A percentile compares a stretch with the other conserved stretches of the same genome.
Conservation (phyloP, 2,329 filamentous ascomycete species). For the Talaromyces pinophilus region DNA sequence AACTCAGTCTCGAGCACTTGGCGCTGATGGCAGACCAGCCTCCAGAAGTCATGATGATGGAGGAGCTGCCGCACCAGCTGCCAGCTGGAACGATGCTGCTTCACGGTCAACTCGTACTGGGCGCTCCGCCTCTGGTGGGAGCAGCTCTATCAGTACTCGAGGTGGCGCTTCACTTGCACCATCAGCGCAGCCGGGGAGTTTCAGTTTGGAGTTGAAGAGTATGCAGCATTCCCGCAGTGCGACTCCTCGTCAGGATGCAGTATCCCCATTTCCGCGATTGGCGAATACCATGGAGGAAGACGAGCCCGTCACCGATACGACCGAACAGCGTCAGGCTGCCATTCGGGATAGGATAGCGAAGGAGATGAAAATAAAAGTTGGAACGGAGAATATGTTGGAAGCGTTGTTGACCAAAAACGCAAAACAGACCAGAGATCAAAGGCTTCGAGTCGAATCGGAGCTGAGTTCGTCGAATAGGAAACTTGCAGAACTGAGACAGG, state of each 20-base stretch:
- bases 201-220: slow-evolving; percentile 82
- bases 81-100: slow-evolving; percentile 41
- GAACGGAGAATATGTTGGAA: slow-evolving; percentile 96
- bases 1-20: slow-evolving; percentile 42
- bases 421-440: slow-evolving; percentile 89
- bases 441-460: slow-evolving; percentile 78
- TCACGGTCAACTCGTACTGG: slow-evolving; percentile 40
- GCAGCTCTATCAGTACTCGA: slow-evolving; percentile 66
- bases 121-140: slow-evolving; percentile 58
- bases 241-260: slow-evolving; percentile 58
- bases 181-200: slow-evolving; percentile 74
- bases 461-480: slow-evolving; percentile 82
- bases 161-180: slow-evolving; percentile 67
- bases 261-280: slow-evolving; percentile 54
- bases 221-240: slow-evolving; percentile 64
- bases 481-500: slow-evolving; percentile 60
- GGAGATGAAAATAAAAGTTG: slow-evolving; percentile 96
- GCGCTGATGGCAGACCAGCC: slow-evolving; percentile 39
- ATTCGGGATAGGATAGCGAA: slow-evolving; percentile 86
- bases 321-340: slow-evolving; percentile 72
- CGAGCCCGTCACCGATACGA: slow-evolving; percentile 54
- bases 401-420: slow-evolving; percentile 91
- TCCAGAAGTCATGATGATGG: slow-evolving; percentile 43
- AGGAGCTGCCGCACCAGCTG: slow-evolving; percentile 34
- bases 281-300: slow-evolving; percentile 61